phyloP scores from a whole-genome alignment of 805 yeast genomes.

The Ogataea ganodermae region DNA sequence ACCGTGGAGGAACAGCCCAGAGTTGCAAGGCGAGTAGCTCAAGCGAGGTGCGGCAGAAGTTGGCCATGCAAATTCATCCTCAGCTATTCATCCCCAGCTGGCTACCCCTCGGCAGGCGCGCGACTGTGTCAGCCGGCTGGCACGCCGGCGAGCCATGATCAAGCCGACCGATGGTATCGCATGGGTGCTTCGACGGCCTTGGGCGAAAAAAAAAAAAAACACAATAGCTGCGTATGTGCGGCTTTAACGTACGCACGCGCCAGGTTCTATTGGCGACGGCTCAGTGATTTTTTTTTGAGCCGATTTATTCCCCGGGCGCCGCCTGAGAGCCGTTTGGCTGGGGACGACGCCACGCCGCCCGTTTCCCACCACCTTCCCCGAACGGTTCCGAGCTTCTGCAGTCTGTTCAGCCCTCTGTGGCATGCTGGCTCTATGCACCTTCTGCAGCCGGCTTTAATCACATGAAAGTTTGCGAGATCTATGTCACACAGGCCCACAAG shows the following conservation, averaged over 20 bases:
- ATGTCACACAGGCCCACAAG: not conserved
- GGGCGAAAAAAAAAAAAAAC: not conserved
- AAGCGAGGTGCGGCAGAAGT: no score
- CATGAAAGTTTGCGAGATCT: not conserved
- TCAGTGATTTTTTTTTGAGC: constrained; percentile 1
- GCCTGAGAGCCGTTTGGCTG: not conserved
- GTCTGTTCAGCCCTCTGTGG: not conserved
- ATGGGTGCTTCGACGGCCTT: not conserved
- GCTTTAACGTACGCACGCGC: constrained; percentile 5
- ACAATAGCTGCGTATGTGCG: constrained; percentile 4
- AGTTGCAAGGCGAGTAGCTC: no score
- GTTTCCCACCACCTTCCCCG: constrained; percentile 1
- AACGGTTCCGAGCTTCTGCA: constrained; percentile 7
- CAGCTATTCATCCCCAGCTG: no score
- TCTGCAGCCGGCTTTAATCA: constrained; percentile 3
- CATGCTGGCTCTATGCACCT: not conserved
- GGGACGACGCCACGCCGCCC: not conserved
- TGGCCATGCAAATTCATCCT: no score
- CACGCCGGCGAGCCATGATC: not conserved
- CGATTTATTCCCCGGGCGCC: constrained; percentile 6
- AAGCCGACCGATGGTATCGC: not conserved
- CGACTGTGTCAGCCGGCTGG: not conserved
- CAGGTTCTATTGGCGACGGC: constrained; percentile 1
- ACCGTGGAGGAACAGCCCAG: no score
- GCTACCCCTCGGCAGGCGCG: no score